These are phyloP conservation scores for Coprinopsis strossmayeri DNA, from an alignment of 768 basidiomycete genomes.

Conservation along the genomic window DNA sequence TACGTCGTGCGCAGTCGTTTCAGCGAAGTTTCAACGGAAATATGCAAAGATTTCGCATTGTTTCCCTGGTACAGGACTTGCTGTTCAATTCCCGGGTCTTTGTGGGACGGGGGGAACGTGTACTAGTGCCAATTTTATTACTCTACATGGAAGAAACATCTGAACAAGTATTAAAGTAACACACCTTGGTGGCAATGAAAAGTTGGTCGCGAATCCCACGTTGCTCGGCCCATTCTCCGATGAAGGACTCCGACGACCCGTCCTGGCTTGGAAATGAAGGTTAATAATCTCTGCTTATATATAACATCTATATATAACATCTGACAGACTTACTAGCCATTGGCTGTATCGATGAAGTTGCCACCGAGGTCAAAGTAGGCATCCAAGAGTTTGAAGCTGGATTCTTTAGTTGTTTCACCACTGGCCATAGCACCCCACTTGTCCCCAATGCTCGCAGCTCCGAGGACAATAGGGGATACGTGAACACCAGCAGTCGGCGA, in stretches of 20 bases:
- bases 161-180: no score
- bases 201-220: slow-evolving; percentile 40
- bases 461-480: slow-evolving; percentile 34
- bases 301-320: no score
- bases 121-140: no score
- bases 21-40: slow-evolving; percentile 33
- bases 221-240: slow-evolving; percentile 44
- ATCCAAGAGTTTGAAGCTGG: slow-evolving; percentile 37
- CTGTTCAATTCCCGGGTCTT: slow-evolving; percentile 20
- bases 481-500: slow-evolving; percentile 28
- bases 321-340: slow-evolving; percentile 31
- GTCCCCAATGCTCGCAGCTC: slow-evolving; percentile 34
- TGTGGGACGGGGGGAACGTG: slow-evolving; percentile 19
- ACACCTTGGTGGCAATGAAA: slow-evolving; percentile 39
- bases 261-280: no score
- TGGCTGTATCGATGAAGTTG: slow-evolving; percentile 42
- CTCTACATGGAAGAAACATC: no score
- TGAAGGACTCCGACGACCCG: slow-evolving; percentile 42
- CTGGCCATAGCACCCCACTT: slow-evolving; percentile 21
- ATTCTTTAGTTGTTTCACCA: slow-evolving; percentile 32
- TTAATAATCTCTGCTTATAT: no score
- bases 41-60: slow-evolving; percentile 31
- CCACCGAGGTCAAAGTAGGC: slow-evolving; percentile 35
- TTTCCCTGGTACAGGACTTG: slow-evolving; percentile 34
- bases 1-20: slow-evolving; percentile 35